A percentile compares a stretch with the other conserved stretches of the same genome.
Conservation (phyloP, 768 basidiomycete species). For the Lactarius sanguifluus region DNA sequence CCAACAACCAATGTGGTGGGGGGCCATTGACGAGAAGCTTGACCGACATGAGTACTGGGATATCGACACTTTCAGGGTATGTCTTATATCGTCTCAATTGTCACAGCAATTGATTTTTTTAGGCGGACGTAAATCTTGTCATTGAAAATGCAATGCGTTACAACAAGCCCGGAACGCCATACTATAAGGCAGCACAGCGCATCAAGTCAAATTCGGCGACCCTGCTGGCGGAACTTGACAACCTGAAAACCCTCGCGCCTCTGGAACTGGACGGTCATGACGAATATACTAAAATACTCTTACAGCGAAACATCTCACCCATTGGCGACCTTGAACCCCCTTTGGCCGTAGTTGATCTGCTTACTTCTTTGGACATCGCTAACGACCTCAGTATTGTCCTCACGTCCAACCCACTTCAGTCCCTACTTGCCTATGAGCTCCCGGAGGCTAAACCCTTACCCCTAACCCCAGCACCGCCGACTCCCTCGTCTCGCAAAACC, state of each 20-base stretch:
- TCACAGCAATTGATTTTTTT: not conserved
- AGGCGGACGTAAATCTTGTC: conserved; percentile 85
- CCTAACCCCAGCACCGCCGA: conserved; percentile 48
- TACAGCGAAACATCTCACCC: conserved; percentile 3
- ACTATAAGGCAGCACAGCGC: conserved; percentile 66
- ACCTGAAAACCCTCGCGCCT: conserved; percentile 29
- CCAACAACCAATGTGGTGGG: conserved; percentile 86
- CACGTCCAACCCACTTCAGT: conserved; percentile 56
- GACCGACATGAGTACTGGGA: conserved; percentile 83
- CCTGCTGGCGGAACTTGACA: conserved; percentile 46
- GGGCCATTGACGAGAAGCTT: conserved; percentile 75
- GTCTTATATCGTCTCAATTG: not conserved
- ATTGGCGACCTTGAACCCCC: conserved; percentile 79
- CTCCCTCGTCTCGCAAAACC: conserved; percentile 40
- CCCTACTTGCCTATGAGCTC: conserved; percentile 69
- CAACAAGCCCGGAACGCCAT: conserved; percentile 71
- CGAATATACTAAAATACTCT: not conserved
- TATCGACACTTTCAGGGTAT: conserved; percentile 67
- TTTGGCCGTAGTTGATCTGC: conserved; percentile 53
- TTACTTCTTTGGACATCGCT: conserved; percentile 55
- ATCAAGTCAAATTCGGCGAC: conserved; percentile 50
- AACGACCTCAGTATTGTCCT: conserved; percentile 56
- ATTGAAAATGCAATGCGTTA: conserved; percentile 84
- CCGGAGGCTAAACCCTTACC: conserved; percentile 60
- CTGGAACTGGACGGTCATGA: conserved; percentile 12